Evolutionary conservation across 2,329 filamentous ascomycete genomes (phyloP), one percentile per base, ranked within the genome.

Genomic region (Colletotrichum lentis): DNA sequence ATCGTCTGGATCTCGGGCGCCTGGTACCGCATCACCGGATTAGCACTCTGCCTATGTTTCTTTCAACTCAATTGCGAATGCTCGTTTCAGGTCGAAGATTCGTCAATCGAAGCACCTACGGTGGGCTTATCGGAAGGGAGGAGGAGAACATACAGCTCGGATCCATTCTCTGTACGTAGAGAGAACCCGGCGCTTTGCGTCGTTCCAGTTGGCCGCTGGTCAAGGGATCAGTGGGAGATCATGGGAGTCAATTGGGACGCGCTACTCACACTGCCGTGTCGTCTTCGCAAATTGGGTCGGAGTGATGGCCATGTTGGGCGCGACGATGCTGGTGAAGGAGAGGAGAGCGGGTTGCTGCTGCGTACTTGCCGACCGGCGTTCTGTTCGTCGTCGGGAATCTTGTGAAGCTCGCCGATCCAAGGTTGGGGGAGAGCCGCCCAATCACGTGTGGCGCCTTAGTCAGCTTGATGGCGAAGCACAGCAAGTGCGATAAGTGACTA

Each of bases 1-100:
- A 98, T 97, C 70, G 89, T 91, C 81, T 98, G 96, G 77, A 99
- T 95, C 80, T 98, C 94, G 70, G 96, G 95, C 47, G 94, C 94
- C 96, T 99, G 78, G 31, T 49, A 18, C 65, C 47, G 31, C 37
- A 27, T 43, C 31, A 16, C 39, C 60, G 44, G 6, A 35, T 60
- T 68, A 68, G 65, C 49, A 52, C n/a, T 20, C 2, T 6, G 18
- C 5, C 12, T 18, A 5, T 43, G 16, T 31, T 50, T 24, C 10
- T 14, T 11, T 39, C 18, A 11, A 10, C 31, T 31, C 39, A 12
- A 11, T 31, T 22, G 22, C 2, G 14, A 41, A n/a, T 37, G 18
- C 14, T 50, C 35, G 37, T 37, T 35, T 52, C 46, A 24, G 11
- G 8, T 55, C 20, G 20, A 44, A 8, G 18, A 10, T 8, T 55